These are phyloP conservation scores for Zelonia costaricensis DNA, from an alignment of 208 protist species.

Conservation along the genomic window DNA sequence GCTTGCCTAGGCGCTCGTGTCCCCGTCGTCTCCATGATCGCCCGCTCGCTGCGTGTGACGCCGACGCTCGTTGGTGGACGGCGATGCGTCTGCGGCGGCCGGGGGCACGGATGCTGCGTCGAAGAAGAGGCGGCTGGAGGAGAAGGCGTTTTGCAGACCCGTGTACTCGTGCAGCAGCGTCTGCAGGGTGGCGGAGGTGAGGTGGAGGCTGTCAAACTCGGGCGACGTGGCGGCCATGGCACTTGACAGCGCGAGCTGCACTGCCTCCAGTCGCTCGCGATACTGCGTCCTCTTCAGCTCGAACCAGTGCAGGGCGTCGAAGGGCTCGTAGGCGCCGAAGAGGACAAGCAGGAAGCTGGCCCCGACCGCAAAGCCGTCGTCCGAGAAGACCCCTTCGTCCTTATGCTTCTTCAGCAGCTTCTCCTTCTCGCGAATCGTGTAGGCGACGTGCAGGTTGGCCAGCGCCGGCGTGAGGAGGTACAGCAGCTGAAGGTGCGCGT, in stretches of 20 bases:
- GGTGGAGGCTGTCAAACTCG: conserved; percentile 67
- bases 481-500: conserved; percentile 92
- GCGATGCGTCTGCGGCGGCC: not conserved
- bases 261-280: conserved; percentile 11
- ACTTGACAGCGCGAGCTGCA: conserved; percentile 10
- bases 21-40: too few species aligned
- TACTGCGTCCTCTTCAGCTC: conserved; percentile 51
- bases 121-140: conserved; percentile 72
- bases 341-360: conserved; percentile 95
- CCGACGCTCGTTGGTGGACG: not conserved
- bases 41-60: too few species aligned
- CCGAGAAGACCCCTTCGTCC: conserved; percentile 88
- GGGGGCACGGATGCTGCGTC: not conserved
- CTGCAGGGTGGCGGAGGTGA: conserved; percentile 61
- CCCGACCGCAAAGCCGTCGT: conserved; percentile 98
- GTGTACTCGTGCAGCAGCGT: conserved; percentile 55
- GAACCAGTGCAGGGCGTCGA: conserved; percentile 97
- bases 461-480: conserved; percentile 96
- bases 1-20: too few species aligned
- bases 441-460: conserved; percentile 92
- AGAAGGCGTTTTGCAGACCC: conserved; percentile 67
- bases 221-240: conserved; percentile 15
- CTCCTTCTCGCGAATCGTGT: conserved; percentile 95
- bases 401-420: conserved; percentile 91
- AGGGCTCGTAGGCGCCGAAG: conserved; percentile 90